Base-by-base conservation (phyloP, 2,329 filamentous ascomycete species). In the Harringtonia lauricola region DNA sequence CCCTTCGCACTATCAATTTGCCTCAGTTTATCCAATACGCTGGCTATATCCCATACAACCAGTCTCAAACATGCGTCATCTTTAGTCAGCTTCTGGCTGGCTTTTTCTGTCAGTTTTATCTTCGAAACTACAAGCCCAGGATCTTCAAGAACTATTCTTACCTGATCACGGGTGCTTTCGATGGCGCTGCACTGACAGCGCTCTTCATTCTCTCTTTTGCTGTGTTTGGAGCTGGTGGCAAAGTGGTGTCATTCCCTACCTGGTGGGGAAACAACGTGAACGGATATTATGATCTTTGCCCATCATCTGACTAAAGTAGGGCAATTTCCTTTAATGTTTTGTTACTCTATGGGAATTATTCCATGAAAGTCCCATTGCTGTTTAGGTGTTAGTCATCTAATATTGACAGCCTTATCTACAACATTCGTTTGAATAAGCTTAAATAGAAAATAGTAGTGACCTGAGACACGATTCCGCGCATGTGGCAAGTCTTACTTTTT, bases 151-250 rank as follows among this genome's bases (percentile, higher is more conserved):
- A 76, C 46, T 75, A 73, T 51, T 67, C 64, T 17, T 76, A 75
- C 54, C 54, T 76, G 8, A 55, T 75, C 2, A 67, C 69, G 0
- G 71, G 65, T n/a, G 71, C 70, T 0, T 68, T 70, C 15, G 72
- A 76, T 46, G 72, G 72, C 10, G 72, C 64, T 8, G 65, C 62
- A 46, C 59, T 73, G 4, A 56, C 60, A 1, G 66, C 64, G 0
- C 57, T 75, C 3, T 75, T 75, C 42, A 67, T 75, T 34, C 57
- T 76, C 13, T 74, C 71, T 0, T 76, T 76, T 55, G 70, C 72
- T 1, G 72, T 76, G 0, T 74, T 75, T 43, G 72, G 72, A 0
- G 70, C 68, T 3, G 68, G 68, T 3, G 48, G 50, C 35, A 19
- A 30, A 1, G 54, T 64, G 0, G 53, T 59, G 10, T 61, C 67